Base-by-base conservation (phyloP, 371 early-diverging fungal species). In the Parasitella parasitica region DNA sequence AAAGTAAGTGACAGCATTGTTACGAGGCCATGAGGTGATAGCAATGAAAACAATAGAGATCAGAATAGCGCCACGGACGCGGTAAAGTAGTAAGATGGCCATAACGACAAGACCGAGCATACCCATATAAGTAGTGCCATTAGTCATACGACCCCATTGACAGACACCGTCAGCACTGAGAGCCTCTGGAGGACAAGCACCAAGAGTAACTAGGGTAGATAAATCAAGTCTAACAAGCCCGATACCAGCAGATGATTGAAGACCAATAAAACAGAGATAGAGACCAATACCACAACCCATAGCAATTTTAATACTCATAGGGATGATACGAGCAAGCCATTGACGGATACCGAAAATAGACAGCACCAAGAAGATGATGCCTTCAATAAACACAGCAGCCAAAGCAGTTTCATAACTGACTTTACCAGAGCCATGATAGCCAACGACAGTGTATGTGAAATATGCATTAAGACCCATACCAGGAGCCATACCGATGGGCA, bases 401-500 rank as follows among this genome's bases (percentile, higher is more conserved):
- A 93, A 67, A 6, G 91, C 91, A 15, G 86, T 88, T 57, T 84
- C 64, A 64, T 88, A 93, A 5, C 73, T 57, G 24, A 92, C 82
- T 48, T 84, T 86, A 41, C 89, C 89, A 30, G 84, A 72, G 1
- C 93, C 91, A 56, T 89, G 90, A 63, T 77, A 90, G 7, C 91
- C 93, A 20, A 92, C 90, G 8, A 91, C 89, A 0, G 85, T 89
- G 63, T 91, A 92, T 1, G 91, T 86, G 67, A 93, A 91, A 66
- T 91, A 93, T 41, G 91, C 91, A 61, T 89, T 91, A 37, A 91
- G 73, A 30, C 93, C 93, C 89, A 93, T 88, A 54, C 69, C 91
- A 27, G 91, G 91, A 1, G 92, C 91, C 62, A 93, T 71, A 53
- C 87, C 90, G 61, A 91, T 66, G 2, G 93, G 93, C 50, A 91